Evolutionary conservation across 2,329 filamentous ascomycete genomes (phyloP).

Genomic region (Ophiostoma triangulosporum): DNA sequence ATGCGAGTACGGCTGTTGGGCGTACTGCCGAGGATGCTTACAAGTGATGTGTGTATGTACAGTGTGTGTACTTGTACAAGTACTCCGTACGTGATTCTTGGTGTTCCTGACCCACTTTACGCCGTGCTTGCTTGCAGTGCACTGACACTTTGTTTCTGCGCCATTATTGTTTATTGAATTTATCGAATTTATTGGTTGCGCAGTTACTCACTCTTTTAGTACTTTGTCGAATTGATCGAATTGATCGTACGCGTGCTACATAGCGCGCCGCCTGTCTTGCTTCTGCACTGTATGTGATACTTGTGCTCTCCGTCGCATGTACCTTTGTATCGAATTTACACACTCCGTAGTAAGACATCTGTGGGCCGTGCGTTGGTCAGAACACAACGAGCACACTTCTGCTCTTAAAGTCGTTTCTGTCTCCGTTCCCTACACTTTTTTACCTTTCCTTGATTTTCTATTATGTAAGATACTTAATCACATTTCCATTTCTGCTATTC

Average conservation of each 20-base stretch:
- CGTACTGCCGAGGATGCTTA: neutral
- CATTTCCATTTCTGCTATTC: neutral
- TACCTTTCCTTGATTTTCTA: neutral
- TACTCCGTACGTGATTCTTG: neutral
- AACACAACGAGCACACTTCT: neutral
- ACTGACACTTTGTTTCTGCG: neutral
- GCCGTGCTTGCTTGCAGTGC: neutral
- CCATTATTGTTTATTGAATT: neutral
- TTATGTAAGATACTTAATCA: neutral
- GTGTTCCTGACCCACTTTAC: neutral
- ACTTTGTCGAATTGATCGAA: conserved; percentile 8
- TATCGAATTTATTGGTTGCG: conserved; percentile 5
- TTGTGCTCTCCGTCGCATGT: neutral
- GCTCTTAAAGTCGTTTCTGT: neutral
- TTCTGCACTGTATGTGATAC: too few species aligned
- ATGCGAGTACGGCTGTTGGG: neutral
- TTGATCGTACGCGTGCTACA: neutral
- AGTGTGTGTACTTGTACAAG: too few species aligned
- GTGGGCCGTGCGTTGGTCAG: conserved; percentile 9
- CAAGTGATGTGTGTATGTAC: too few species aligned
- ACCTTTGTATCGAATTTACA: conserved; percentile 1
- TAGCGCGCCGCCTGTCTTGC: neutral
- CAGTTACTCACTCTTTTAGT: neutral
- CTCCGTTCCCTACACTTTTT: neutral
- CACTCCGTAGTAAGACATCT: conserved; percentile 3